Evolutionary conservation across 768 basidiomycete genomes (phyloP).

Genomic region (Mycena epipterygia): DNA sequence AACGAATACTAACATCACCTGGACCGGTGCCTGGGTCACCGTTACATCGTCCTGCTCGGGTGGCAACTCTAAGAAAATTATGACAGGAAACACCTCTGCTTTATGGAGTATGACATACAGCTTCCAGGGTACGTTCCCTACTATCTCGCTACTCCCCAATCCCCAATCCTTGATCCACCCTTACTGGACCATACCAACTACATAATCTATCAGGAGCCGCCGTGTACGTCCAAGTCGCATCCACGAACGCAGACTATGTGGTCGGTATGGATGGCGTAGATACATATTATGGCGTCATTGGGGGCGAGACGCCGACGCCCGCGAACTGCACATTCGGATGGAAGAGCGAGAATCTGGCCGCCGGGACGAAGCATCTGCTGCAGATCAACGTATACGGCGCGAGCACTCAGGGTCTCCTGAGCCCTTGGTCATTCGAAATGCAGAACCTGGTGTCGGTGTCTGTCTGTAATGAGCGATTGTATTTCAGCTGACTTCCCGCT

Average conservation of each 20-base stretch:
- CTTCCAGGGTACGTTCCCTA: not conserved
- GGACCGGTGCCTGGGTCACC: conserved; percentile 2
- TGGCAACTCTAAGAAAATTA: not conserved
- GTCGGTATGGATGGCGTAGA: not conserved
- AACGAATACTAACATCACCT: not conserved
- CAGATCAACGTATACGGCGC: no score
- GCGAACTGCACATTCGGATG: conserved; percentile 5
- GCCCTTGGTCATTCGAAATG: no score
- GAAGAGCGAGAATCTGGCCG: conserved; percentile 5
- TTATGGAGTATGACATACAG: not conserved
- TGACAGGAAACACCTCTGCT: not conserved
- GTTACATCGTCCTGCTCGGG: conserved; percentile 6
- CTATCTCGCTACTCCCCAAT: conserved; percentile 1
- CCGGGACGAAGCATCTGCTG: no score
- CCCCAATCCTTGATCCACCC: no score
- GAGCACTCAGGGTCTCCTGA: no score
- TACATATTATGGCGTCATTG: not conserved
- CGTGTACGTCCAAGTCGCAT: not conserved
- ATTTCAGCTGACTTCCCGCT: no score
- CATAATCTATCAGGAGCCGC: not conserved
- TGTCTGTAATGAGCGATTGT: no score
- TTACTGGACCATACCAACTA: no score
- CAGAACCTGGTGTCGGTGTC: no score
- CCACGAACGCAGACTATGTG: not conserved
- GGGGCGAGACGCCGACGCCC: not conserved